These are phyloP conservation scores for Favolaschia claudopus DNA, from an alignment of 768 basidiomycete genomes.

Conservation along the genomic window DNA sequence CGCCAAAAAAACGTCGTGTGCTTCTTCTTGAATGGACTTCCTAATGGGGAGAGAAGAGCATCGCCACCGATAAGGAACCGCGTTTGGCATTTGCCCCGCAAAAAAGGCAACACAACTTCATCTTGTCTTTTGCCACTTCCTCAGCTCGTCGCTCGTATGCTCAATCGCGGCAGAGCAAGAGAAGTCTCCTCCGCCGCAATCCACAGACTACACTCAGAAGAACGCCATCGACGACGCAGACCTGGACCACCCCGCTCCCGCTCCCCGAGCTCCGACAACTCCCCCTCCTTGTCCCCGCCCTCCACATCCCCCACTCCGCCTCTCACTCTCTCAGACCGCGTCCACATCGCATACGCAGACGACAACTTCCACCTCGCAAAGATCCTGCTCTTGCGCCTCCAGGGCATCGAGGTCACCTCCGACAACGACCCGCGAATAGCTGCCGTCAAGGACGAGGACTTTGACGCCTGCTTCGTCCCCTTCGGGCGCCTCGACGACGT, in stretches of 20 bases:
- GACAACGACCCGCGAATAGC: slow-evolving; percentile 71
- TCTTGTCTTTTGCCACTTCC: no score
- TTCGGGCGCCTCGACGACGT: slow-evolving; percentile 42
- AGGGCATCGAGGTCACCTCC: slow-evolving; percentile 65
- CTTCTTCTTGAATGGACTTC: no score
- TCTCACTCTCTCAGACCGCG: slow-evolving; percentile 63
- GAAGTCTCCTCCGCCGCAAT: no score
- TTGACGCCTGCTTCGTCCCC: slow-evolving; percentile 56
- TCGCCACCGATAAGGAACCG: no score
- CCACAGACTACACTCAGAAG: no score
- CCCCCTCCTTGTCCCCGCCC: slow-evolving; percentile 44
- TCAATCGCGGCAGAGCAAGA: no score
- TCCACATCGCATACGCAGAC: slow-evolving; percentile 71
- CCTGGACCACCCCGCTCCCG: not conserved
- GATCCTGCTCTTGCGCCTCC: slow-evolving; percentile 66
- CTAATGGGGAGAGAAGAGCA: no score
- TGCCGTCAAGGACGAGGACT: slow-evolving; percentile 61
- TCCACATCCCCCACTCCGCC: slow-evolving; percentile 51
- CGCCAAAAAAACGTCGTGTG: no score
- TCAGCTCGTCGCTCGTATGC: no score
- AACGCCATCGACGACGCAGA: not conserved
- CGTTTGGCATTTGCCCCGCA: no score
- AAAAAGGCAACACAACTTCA: no score
- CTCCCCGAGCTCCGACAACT: slow-evolving; percentile 31
- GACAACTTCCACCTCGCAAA: slow-evolving; percentile 75